Evolutionary conservation across 164 flowering plant species (phyloP), one percentile per base, ranked within the genome.

Genomic region (Umbellularia californica): DNA sequence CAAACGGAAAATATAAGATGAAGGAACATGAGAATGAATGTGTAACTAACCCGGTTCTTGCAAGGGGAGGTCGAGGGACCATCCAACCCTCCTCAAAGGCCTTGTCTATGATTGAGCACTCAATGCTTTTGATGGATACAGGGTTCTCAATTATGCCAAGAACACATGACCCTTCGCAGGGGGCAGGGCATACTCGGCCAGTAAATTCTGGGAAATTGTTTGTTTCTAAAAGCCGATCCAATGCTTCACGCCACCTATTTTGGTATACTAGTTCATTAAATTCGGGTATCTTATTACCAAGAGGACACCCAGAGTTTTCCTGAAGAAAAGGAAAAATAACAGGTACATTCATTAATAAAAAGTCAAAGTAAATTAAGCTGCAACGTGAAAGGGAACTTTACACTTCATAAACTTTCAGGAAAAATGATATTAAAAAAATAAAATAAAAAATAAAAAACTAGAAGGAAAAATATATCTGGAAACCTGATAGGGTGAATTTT

Each of bases 21-120:
- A 41, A 5, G 28, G 2, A 35, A 24, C 23, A 25, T 22, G 55
- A 33, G 17, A 17, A 58, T 15, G 52, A 71, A 52, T 10, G 64
- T n/a, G 47, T 41, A 55, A 55, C 88, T 72, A 91, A 96, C 99
- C 97, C 97, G 47, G 97, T 88, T 85, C 98, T 88, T 76, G 24
- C 81, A 17, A 76, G 83, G 5, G 99, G 99, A 74, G 99, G 99
- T 60, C 97, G 85, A 60, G 99, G 97, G 67, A 89, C 88, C 97
- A 96, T 96, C 99, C 99, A 96, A 2, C 99, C 99, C 81, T 96
- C 99, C 69, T 90, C 93, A 74, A 94, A 96, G 76, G 97, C 99
- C 85, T 91, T 96, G 84, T 96, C 99, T 68, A 96, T 94, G 71
- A 96, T 96, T 24, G 98, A 77, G 78, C 99, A 94, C 80, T 96